Evolutionary conservation across 192 early-diverging fungal species (phyloP).

Genomic region (Rhizophagus clarus): DNA sequence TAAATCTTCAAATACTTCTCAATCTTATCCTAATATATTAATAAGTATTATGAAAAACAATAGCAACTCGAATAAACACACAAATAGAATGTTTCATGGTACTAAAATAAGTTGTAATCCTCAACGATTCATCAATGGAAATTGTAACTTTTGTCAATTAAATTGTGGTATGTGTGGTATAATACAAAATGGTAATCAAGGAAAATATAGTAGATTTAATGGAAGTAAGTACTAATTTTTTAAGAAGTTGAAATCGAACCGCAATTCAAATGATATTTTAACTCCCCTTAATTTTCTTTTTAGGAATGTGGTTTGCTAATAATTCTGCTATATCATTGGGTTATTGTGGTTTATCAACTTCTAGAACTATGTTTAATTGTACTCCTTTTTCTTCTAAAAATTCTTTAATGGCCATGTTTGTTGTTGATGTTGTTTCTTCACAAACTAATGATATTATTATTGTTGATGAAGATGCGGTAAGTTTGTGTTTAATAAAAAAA

Average conservation of each 20-base stretch:
- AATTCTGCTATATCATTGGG: neutral
- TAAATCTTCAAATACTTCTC: neutral
- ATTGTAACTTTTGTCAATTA: neutral
- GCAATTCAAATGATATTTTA: neutral
- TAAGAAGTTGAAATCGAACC: no score
- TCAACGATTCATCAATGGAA: neutral
- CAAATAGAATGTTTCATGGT: slow-evolving; percentile 8
- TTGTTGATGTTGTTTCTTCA: neutral
- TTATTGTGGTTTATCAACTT: neutral
- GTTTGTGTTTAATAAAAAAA: neutral
- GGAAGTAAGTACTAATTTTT: neutral
- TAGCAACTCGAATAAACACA: neutral
- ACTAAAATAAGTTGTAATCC: slow-evolving; percentile 8
- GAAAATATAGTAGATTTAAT: slow-evolving; percentile 10
- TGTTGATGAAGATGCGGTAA: neutral
- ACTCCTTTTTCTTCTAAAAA: neutral
- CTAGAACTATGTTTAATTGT: neutral
- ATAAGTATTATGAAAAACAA: neutral
- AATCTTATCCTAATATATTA: neutral
- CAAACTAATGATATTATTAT: neutral
- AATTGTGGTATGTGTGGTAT: slow-evolving; percentile 6
- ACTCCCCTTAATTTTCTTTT: neutral
- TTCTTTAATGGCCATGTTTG: slow-evolving; percentile 3
- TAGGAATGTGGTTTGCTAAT: slow-evolving; percentile 11
- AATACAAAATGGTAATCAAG: slow-evolving; percentile 3